Evolutionary conservation across 2,329 filamentous ascomycete genomes (phyloP).

Genomic region (Colletotrichum abscissum): DNA sequence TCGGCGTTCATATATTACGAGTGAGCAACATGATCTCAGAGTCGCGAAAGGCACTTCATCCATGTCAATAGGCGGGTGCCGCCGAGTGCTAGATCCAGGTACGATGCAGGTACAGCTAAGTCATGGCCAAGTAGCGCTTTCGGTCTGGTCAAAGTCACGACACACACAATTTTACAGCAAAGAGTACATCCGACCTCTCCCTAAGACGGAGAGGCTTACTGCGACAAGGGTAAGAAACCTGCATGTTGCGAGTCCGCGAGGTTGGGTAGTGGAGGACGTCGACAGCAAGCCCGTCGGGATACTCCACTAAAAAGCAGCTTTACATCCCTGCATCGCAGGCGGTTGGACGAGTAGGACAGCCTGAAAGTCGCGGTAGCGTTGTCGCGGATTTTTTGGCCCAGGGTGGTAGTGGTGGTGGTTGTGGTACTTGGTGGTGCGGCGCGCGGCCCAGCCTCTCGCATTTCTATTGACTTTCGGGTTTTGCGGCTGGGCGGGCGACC

Average conservation of each 20-base stretch:
- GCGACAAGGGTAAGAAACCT: conserved; percentile 16
- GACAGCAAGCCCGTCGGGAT: not conserved
- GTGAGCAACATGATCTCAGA: not conserved
- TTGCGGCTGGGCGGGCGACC: not conserved
- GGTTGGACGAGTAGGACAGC: conserved; percentile 13
- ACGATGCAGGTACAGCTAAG: not conserved
- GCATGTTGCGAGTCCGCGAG: conserved; percentile 15
- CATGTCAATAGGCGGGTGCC: conserved; percentile 1
- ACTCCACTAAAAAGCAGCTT: conserved; percentile 28
- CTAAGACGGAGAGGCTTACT: not conserved
- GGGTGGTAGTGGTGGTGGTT: not conserved
- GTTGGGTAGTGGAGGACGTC: conserved; percentile 22
- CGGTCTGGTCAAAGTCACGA: not conserved
- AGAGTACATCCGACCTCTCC: not conserved
- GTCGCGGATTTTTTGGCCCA: conserved; percentile 16
- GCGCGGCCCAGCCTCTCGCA: conserved; percentile 45
- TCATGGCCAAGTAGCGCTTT: not conserved
- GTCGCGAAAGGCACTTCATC: not conserved
- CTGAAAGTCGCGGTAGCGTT: conserved; percentile 10
- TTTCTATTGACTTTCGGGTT: conserved; percentile 46
- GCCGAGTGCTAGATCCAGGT: not conserved
- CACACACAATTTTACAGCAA: not conserved
- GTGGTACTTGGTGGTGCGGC: not conserved
- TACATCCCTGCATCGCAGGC: conserved; percentile 27
- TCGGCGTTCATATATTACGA: not conserved